These are phyloP conservation scores for Tilletia caries DNA, from an alignment of 1,284 basidiomycete species.

Conservation along the genomic window DNA sequence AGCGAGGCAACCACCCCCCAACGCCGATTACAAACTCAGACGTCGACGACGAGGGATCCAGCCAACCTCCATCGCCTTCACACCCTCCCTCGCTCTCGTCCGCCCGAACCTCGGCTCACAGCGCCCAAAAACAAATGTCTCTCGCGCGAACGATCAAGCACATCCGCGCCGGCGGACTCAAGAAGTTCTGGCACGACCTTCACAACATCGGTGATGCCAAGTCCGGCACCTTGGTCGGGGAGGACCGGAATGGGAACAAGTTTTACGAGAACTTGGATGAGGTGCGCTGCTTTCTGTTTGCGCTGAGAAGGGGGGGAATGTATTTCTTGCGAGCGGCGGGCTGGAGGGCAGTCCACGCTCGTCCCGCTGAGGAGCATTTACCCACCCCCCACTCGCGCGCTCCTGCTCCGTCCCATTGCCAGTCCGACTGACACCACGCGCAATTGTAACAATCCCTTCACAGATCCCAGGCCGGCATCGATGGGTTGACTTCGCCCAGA, in stretches of 20 bases:
- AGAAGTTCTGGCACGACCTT: slow-evolving; percentile 48
- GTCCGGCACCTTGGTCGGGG: slow-evolving; percentile 47
- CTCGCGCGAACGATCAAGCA: slow-evolving; percentile 45
- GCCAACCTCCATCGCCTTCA: no score
- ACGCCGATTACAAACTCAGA: no score
- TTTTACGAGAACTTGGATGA: slow-evolving; percentile 52
- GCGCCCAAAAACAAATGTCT: slow-evolving; percentile 34
- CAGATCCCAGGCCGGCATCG: slow-evolving; percentile 41
- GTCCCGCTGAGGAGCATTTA: no score
- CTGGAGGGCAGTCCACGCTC: neutral
- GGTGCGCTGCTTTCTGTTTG: neutral
- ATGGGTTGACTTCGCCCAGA: slow-evolving; percentile 48
- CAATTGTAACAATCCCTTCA: neutral
- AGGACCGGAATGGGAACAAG: slow-evolving; percentile 50
- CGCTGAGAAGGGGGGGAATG: neutral
- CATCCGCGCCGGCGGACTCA: slow-evolving; percentile 44
- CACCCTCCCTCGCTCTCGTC: no score
- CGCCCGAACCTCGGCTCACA: no score
- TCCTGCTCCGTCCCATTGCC: no score
- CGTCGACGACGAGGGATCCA: no score
- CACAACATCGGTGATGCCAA: slow-evolving; percentile 53
- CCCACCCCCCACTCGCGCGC: no score
- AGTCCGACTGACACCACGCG: no score
- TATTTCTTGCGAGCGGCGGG: neutral
- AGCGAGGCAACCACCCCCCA: no score